Evolutionary conservation across 2,329 filamentous ascomycete species (phyloP).

Genomic region (Diaporthe amygdali): DNA sequence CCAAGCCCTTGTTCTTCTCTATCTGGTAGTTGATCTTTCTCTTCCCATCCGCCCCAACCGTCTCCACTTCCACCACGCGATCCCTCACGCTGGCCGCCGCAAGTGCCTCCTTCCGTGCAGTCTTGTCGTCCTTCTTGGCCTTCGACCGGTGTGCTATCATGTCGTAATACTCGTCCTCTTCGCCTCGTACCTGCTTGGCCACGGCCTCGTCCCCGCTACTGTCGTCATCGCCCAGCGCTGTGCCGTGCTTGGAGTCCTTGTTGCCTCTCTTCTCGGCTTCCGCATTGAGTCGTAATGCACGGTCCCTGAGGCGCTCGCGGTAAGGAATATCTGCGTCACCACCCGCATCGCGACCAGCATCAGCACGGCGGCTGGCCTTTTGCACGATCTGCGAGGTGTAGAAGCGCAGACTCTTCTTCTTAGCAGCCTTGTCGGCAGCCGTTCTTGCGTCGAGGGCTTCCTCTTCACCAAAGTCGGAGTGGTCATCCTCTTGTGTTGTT

Average conservation of each 20-base stretch:
- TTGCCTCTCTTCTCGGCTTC: constrained; percentile 85
- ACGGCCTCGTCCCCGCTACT: constrained; percentile 72
- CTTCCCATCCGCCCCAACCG: constrained; percentile 83
- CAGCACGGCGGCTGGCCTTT: constrained; percentile 85
- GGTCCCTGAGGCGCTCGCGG: constrained; percentile 84
- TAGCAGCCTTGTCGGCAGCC: constrained; percentile 83
- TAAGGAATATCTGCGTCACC: constrained; percentile 87
- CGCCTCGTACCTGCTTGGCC: constrained; percentile 54
- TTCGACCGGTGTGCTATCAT: constrained; percentile 75
- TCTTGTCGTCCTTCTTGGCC: constrained; percentile 77
- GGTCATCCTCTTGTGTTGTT: constrained; percentile 57
- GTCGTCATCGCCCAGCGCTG: constrained; percentile 68
- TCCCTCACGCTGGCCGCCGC: constrained; percentile 68
- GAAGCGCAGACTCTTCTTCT: constrained; percentile 93
- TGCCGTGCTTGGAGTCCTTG: constrained; percentile 64
- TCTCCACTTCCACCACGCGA: constrained; percentile 68
- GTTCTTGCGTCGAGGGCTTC: constrained; percentile 77
- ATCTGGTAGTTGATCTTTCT: constrained; percentile 92
- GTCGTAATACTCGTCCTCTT: constrained; percentile 84
- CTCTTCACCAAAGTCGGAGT: constrained; percentile 95
- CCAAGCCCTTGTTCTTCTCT: constrained; percentile 95
- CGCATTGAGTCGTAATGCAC: constrained; percentile 84
- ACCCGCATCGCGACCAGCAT: constrained; percentile 74
- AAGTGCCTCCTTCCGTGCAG: constrained; percentile 59
- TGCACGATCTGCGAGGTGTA: constrained; percentile 98